phyloP scores from a whole-genome alignment of 495 filamentous ascomycete genomes.

The Neurospora sp. region DNA sequence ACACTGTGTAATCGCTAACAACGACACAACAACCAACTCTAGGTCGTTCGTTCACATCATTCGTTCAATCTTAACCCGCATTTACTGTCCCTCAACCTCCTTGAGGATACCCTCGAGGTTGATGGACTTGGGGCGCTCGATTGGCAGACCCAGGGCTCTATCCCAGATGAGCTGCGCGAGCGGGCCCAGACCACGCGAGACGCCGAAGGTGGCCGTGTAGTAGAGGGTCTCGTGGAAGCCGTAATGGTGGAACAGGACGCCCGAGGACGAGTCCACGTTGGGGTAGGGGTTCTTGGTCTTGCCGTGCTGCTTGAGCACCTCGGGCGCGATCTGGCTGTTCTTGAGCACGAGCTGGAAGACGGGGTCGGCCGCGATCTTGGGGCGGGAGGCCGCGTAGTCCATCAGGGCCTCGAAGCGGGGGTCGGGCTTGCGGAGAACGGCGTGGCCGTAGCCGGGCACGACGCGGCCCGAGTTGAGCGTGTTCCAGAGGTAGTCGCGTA shows the following conservation, averaged over 20 bases:
- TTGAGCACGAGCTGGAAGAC: constrained; percentile 89
- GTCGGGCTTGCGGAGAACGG: constrained; percentile 93
- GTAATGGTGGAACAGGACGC: constrained; percentile 94
- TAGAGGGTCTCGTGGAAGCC: constrained; percentile 95
- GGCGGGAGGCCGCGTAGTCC: constrained; percentile 80
- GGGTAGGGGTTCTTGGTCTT: constrained; percentile 99
- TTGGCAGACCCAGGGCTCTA: constrained; percentile 86
- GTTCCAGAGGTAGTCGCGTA: constrained; percentile 83
- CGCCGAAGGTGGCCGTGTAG: constrained; percentile 95
- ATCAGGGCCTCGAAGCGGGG: constrained; percentile 93
- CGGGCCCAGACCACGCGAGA: constrained; percentile 82
- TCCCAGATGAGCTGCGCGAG: constrained; percentile 96
- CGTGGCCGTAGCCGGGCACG: constrained; percentile 95
- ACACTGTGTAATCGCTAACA: background rate
- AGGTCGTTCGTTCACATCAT: background rate
- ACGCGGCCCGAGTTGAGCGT: constrained; percentile 91
- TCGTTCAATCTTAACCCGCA: background rate
- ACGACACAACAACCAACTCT: background rate
- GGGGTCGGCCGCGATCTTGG: constrained; percentile 76
- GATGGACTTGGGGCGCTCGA: constrained; percentile 96
- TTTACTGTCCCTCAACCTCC: constrained; percentile 32
- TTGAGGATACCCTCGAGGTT: constrained; percentile 75
- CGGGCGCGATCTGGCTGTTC: constrained; percentile 68
- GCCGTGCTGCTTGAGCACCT: constrained; percentile 83
- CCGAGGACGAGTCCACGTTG: constrained; percentile 86